Evolutionary conservation across 768 basidiomycete species (phyloP), one percentile per base, ranked within the genome.

Genomic region (Kwoniella sp.): DNA sequence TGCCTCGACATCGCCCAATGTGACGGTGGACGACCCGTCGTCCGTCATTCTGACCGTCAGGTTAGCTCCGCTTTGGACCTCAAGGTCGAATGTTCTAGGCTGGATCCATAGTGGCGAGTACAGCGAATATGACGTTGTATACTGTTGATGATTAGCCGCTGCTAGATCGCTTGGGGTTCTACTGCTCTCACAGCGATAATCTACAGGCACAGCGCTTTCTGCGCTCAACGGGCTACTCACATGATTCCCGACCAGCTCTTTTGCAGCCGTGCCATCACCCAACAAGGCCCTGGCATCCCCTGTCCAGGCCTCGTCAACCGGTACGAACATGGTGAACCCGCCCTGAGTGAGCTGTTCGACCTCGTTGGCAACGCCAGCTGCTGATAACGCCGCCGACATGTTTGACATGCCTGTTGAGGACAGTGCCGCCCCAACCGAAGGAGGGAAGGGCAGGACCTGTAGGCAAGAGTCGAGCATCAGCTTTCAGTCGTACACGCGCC

Each of bases 241-340:
- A 53, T 67, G 65, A 34, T 59, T 61, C n/a, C 44, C 44, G n/a
- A 67, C 28, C 11, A 63, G 7, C 12, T 11, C 47, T 3, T 28
- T 25, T 7, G 53, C 43, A 26, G 46, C 20, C 2, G 22, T 31
- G 20, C n/a, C 26, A 34, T 58, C 51, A 1, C 28, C 46, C 50
- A 57, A 38, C 37, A 57, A 36, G 15, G 32, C 31, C 43, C 38
- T 49, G 11, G 51, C 46, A 2, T 59, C 55, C 5, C 39, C 51
- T 3, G 37, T 42, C 48, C 52, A 70, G 0, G 59, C 68, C 15
- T 53, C 52, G 46, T 70, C 65, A n/a, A 67, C 47, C 0, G 65
- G 60, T 10, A 63, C 68, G 36, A 70, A 70, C 26, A 70, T 57
- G 15, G 68, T 70, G 52, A 70, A 61, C 5, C 68, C 68, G 1